Conservation (phyloP, 2,329 filamentous ascomycete genomes). For the Claviceps capensis region DNA sequence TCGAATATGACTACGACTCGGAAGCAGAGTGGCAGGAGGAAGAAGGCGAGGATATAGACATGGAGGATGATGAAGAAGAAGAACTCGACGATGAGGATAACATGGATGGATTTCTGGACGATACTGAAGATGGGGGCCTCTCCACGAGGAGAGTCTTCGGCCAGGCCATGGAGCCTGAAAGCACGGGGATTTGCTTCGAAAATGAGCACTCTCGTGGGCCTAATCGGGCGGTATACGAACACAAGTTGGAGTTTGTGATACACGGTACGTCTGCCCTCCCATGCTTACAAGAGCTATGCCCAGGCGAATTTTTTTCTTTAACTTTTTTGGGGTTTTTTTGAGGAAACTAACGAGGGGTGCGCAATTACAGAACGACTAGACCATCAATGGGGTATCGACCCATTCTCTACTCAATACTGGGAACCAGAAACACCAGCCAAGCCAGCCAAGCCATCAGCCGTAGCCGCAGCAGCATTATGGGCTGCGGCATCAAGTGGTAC, state of each 20-base stretch:
- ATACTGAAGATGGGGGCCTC: conserved; percentile 56
- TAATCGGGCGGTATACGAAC: conserved; percentile 39
- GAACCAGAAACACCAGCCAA: conserved; percentile 24
- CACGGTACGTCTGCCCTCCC: conserved; percentile 36
- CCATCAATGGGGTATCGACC: conserved; percentile 53
- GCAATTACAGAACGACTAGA: conserved; percentile 29
- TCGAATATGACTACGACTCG: conserved; percentile 75
- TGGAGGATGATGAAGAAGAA: conserved; percentile 53
- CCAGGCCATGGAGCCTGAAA: conserved; percentile 62
- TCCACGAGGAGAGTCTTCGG: conserved; percentile 40
- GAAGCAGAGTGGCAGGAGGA: conserved; percentile 78
- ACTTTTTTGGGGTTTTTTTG: neutral
- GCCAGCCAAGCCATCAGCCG: conserved; percentile 5
- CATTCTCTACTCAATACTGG: conserved; percentile 79
- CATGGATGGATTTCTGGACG: conserved; percentile 81
- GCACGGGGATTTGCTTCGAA: conserved; percentile 77
- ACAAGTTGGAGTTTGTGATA: conserved; percentile 58
- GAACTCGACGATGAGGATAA: conserved; percentile 67
- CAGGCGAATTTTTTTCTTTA: neutral
- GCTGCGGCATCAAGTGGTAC: conserved; percentile 6
- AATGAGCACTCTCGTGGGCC: conserved; percentile 34
- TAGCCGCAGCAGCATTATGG: conserved; percentile 6
- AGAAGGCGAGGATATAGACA: conserved; percentile 53
- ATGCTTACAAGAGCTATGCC: neutral
- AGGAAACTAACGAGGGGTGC: neutral